Evolutionary conservation across 768 basidiomycete species (phyloP).

Genomic region (Pleurotus giganteus): DNA sequence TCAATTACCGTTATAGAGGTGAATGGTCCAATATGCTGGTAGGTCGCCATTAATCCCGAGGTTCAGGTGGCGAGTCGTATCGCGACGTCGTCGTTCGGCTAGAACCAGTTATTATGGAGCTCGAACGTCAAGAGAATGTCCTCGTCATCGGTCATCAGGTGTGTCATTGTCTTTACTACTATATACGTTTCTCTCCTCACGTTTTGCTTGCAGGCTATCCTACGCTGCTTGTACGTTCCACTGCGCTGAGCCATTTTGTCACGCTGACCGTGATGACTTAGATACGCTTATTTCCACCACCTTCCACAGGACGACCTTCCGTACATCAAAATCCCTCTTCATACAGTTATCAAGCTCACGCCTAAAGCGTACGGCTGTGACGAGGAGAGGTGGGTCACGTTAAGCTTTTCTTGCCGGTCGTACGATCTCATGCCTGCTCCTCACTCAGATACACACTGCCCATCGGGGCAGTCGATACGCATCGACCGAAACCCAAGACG

Average conservation of each 20-base stretch:
- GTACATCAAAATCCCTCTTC: conserved; percentile 95
- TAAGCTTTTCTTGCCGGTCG: neutral
- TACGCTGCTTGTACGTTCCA: conserved; percentile 67
- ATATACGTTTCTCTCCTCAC: neutral
- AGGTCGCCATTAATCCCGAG: neutral
- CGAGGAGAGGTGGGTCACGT: conserved; percentile 71
- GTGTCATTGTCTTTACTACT: conserved; percentile 6
- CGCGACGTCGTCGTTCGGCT: conserved; percentile 93
- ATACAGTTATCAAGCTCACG: conserved; percentile 97
- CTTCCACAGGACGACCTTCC: conserved; percentile 91
- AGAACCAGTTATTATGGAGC: conserved; percentile 99
- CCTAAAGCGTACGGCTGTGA: conserved; percentile 99
- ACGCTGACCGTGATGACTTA: conserved; percentile 23
- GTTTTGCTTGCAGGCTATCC: conserved; percentile 51
- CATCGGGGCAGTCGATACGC: conserved; percentile 92
- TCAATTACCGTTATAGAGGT: conserved; percentile 96
- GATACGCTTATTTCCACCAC: conserved; percentile 97
- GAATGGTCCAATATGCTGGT: no score
- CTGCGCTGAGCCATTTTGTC: neutral
- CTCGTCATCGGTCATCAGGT: conserved; percentile 95
- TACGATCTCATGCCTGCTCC: conserved; percentile 4
- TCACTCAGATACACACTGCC: conserved; percentile 75
- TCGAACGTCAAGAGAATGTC: conserved; percentile 97
- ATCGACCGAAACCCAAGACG: conserved; percentile 64
- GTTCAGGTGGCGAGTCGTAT: conserved; percentile 80